Evolutionary conservation across 2,329 filamentous ascomycete species (phyloP).

Genomic region (Talaromyces sp.): DNA sequence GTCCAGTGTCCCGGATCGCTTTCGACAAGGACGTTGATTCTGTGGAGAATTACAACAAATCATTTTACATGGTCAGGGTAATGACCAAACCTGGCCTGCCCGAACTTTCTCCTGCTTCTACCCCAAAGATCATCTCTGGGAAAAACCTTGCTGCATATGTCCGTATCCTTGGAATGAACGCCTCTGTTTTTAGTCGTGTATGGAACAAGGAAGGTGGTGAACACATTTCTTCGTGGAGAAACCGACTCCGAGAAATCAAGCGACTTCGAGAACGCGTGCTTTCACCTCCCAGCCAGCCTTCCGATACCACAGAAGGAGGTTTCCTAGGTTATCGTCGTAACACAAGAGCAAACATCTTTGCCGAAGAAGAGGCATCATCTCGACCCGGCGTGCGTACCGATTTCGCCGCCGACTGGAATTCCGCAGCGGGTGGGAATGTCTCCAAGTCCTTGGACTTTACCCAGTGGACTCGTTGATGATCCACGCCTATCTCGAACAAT

Average conservation of each 20-base stretch:
- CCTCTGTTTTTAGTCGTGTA: constrained; percentile 88
- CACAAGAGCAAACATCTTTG: constrained; percentile 34
- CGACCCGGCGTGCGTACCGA: constrained; percentile 30
- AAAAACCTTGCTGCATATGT: constrained; percentile 80
- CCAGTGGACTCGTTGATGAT: constrained; percentile 33
- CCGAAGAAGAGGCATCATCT: constrained; percentile 27
- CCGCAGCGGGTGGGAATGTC: constrained; percentile 31
- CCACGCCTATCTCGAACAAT: not conserved
- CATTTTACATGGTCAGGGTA: constrained; percentile 84
- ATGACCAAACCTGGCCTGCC: constrained; percentile 86
- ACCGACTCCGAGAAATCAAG: constrained; percentile 78
- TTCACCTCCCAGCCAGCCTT: constrained; percentile 23
- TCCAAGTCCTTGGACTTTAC: constrained; percentile 39
- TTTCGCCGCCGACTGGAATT: constrained; percentile 32
- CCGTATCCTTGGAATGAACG: constrained; percentile 82
- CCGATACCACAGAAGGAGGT: constrained; percentile 26
- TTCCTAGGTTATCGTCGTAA: constrained; percentile 29
- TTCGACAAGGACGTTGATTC: constrained; percentile 22
- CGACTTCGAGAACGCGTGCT: constrained; percentile 61
- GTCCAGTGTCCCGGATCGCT: constrained; percentile 57
- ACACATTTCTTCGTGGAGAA: constrained; percentile 84
- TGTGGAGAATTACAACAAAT: constrained; percentile 27
- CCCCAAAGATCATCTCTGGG: constrained; percentile 82
- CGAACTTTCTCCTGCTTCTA: constrained; percentile 81
- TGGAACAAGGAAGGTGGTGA: constrained; percentile 73